Conservation (phyloP, 179 eudicot species). For the Carnegiea gigantea region DNA sequence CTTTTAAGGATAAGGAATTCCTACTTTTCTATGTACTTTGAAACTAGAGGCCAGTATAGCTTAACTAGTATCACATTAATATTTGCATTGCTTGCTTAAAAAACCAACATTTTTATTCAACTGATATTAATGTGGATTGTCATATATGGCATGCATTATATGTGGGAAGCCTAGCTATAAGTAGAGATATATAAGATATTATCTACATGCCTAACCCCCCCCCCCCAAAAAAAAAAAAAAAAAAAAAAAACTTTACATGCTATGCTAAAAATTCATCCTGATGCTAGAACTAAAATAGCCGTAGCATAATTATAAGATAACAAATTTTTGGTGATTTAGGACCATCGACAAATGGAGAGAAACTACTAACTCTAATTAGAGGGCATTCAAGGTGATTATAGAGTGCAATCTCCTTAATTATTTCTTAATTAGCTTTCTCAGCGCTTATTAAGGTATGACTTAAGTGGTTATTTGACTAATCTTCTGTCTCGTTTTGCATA, state of each 20-base stretch:
- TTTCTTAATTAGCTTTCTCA: background rate
- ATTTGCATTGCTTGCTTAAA: background rate
- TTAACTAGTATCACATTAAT: background rate
- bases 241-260: background rate
- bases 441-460: conserved; percentile 15
- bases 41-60: background rate
- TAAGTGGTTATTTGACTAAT: conserved; percentile 6
- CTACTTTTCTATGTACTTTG: background rate
- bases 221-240: too few relatives aligned
- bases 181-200: background rate
- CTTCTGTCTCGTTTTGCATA: conserved; percentile 17
- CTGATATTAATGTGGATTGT: conserved; percentile 1
- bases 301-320: background rate
- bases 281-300: background rate
- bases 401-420: background rate
- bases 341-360: background rate
- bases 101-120: conserved; percentile 4
- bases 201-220: background rate
- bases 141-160: conserved; percentile 7
- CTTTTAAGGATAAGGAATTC: too few relatives aligned
- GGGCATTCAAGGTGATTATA: background rate
- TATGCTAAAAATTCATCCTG: background rate
- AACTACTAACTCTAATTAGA: background rate
- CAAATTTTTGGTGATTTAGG: conserved; percentile 17
- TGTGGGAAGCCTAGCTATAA: background rate